These are phyloP conservation scores for Colletotrichum noveboracense DNA, from an alignment of 2,329 filamentous ascomycete genomes.

Conservation along the genomic window DNA sequence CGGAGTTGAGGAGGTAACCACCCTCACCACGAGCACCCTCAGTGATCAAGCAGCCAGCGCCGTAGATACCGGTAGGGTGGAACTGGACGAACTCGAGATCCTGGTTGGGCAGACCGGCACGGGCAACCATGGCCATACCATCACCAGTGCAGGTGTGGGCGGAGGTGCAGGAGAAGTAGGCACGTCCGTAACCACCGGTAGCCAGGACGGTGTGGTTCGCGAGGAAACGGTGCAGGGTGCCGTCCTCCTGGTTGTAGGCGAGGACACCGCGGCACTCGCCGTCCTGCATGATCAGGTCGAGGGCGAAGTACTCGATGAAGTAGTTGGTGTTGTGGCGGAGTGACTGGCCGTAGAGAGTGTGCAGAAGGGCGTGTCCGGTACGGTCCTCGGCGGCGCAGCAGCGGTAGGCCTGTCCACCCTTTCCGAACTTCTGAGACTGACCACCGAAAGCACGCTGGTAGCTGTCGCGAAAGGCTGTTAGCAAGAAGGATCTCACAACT, in stretches of 20 bases:
- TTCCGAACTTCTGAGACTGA: slow-evolving; percentile 92
- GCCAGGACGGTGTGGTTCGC: slow-evolving; percentile 96
- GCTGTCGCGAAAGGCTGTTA: slow-evolving; percentile 45
- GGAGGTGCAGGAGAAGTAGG: slow-evolving; percentile 98
- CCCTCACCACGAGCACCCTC: slow-evolving; percentile 98
- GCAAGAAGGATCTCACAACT: neutral
- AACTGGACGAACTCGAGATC: slow-evolving; percentile 99
- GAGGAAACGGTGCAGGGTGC: slow-evolving; percentile 95
- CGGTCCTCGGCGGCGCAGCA: slow-evolving; percentile 95
- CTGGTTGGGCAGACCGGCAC: slow-evolving; percentile 97
- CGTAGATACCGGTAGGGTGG: slow-evolving; percentile 99
- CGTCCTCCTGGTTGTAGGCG: slow-evolving; percentile 98
- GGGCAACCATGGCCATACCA: slow-evolving; percentile 98
- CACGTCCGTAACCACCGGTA: slow-evolving; percentile 95
- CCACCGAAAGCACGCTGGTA: slow-evolving; percentile 99
- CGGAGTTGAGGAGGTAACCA: slow-evolving; percentile 95
- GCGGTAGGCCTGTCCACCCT: slow-evolving; percentile 97
- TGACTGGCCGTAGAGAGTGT: slow-evolving; percentile 98
- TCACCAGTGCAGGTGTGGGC: slow-evolving; percentile 99
- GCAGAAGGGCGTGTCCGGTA: slow-evolving; percentile 95
- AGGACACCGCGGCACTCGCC: slow-evolving; percentile 96
- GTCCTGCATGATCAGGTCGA: slow-evolving; percentile 97
- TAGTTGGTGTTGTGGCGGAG: slow-evolving; percentile 98
- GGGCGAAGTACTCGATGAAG: slow-evolving; percentile 99
- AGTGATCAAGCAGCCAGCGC: slow-evolving; percentile 96